A percentile compares a stretch with the other conserved stretches of the same genome.
phyloP scores from a whole-genome alignment of 176 grass and related monocot species.

The Aegilops umbellulata region DNA sequence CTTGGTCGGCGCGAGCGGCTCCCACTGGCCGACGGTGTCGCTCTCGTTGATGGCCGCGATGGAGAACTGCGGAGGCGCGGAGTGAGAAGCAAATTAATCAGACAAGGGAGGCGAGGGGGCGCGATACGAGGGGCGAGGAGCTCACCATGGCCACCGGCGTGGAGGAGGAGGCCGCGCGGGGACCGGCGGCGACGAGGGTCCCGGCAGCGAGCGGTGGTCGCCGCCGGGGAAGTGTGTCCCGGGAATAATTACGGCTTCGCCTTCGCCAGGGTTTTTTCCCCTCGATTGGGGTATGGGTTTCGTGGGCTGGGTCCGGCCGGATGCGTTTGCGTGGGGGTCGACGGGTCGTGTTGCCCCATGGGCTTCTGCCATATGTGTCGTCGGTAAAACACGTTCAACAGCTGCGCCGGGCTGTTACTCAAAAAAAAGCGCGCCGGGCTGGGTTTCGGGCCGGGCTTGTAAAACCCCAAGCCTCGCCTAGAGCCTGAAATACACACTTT shows the following conservation, averaged over 20 bases:
- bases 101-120: neutral
- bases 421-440: too few species aligned
- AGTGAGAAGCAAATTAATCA: conserved; percentile 3
- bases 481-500: too few species aligned
- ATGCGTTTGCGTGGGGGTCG: too few species aligned
- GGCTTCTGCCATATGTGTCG: neutral
- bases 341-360: too few species aligned
- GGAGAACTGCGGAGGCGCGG: conserved; percentile 66
- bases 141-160: conserved; percentile 50
- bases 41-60: conserved; percentile 94
- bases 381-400: too few species aligned
- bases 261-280: neutral
- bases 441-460: too few species aligned
- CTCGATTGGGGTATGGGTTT: neutral
- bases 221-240: neutral
- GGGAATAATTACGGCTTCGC: conserved; percentile 9
- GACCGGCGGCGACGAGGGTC: conserved; percentile 16
- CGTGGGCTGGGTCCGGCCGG: neutral
- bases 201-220: conserved; percentile 26
- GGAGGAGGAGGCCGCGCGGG: neutral
- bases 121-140: neutral
- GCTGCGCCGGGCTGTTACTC: too few species aligned
- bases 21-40: conserved; percentile 68
- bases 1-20: conserved; percentile 91
- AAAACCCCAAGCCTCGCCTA: too few species aligned